Base-by-base conservation (phyloP, 1,284 basidiomycete genomes). In the Irpex sp. region DNA sequence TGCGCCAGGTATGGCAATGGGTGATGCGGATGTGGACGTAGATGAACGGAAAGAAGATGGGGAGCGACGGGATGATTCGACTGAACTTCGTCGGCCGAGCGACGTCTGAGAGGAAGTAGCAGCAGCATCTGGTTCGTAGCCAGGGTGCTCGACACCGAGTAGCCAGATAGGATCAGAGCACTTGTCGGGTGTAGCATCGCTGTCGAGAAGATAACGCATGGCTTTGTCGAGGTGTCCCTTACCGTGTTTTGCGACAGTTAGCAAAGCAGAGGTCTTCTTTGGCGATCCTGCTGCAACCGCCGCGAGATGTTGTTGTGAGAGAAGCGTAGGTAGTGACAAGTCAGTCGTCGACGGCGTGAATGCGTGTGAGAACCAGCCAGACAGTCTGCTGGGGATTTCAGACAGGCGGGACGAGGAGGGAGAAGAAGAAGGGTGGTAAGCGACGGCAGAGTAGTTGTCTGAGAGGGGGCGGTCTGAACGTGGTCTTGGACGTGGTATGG, bases 91-190 rank as follows among this genome's bases (percentile, higher is more conserved):
- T 17, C 77, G 73, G 31, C 74, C 70, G 13, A 56, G 54, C 34
- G 54, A 56, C 19, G 54, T 17, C 11, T 51, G 11, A 8, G 49
- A 21, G 13, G 49, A 51, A 34, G 54, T 36, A 56, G 54, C 9
- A 2, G 68, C 67, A 61, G 66, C 70, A 26, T 72, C 68, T 69
- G 67, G 65, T 2, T 91, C 89, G 69, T 87, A 91, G 3, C 88
- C 89, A 7, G 85, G 84, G 72, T 95, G 93, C 65, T 84, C 83
- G 5, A 93, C 86, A 36, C 93, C 93, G 55, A 96, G 81, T 5
- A 96, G 76, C 92, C 92, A 95, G 52, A 96, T 95, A 0, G 88
- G 84, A 34, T 94, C 91, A 0, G 83, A 72, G 62, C 86, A 93
- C 68, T 85, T 88, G 76, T 96, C 93, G 1, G 92, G 92, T 3